Percentiles rank a stretch among this genome's conserved stretches.
Conservation (phyloP, 2,329 filamentous ascomycete genomes). For the Lasiodiplodia sp. region DNA sequence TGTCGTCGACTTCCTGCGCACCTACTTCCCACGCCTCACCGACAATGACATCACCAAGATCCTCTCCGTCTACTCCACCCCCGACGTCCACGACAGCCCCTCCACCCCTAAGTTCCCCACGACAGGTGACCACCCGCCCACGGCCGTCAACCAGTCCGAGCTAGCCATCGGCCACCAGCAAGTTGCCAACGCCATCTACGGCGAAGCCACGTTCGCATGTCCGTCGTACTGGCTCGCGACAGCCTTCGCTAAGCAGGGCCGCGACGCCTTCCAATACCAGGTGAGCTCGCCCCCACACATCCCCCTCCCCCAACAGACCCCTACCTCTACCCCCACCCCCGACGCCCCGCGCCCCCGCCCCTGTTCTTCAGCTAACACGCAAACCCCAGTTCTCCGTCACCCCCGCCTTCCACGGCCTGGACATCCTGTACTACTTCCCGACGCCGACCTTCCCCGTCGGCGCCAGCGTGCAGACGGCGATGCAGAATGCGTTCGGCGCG, state of each 20-base stretch:
- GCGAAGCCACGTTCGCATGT: constrained; percentile 64
- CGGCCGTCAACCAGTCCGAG: constrained; percentile 58
- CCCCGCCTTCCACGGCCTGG: constrained; percentile 34
- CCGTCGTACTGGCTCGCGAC: constrained; percentile 64
- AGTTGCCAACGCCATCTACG: constrained; percentile 60
- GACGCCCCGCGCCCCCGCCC: background rate
- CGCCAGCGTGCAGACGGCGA: background rate
- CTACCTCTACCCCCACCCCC: no score
- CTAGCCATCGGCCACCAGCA: constrained; percentile 63
- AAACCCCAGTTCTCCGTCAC: constrained; percentile 32
- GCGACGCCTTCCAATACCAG: constrained; percentile 29
- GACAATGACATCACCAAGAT: constrained; percentile 48
- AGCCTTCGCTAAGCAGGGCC: constrained; percentile 48
- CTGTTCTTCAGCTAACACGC: background rate
- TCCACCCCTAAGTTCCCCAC: constrained; percentile 41
- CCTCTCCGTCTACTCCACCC: constrained; percentile 46
- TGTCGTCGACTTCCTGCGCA: constrained; percentile 54
- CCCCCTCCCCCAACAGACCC: no score
- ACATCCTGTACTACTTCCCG: constrained; percentile 35
- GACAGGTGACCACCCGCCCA: constrained; percentile 45
- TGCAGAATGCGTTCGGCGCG: background rate
- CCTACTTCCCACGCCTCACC: constrained; percentile 46
- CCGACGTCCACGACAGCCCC: constrained; percentile 38
- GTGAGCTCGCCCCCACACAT: background rate
- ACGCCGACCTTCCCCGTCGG: background rate